These are phyloP conservation scores for Fomes fomentarius DNA, from an alignment of 1,284 basidiomycete genomes.

Conservation along the genomic window DNA sequence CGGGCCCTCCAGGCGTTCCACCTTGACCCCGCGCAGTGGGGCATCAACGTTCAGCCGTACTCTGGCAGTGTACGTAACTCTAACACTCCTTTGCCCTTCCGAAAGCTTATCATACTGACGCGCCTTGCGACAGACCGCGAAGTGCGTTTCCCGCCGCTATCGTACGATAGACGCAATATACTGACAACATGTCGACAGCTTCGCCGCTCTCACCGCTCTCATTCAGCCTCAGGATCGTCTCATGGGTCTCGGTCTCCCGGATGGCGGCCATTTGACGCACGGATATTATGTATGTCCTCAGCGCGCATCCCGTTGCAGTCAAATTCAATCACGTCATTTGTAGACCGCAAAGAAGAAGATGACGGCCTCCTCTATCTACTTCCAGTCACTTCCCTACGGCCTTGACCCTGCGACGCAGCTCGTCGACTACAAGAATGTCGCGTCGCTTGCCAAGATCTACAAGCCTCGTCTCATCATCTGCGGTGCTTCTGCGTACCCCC, in stretches of 20 bases:
- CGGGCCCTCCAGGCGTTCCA: slow-evolving; percentile 97
- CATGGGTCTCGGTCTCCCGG: slow-evolving; percentile 99
- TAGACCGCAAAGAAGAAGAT: slow-evolving; percentile 99
- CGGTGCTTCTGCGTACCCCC: slow-evolving; percentile 97
- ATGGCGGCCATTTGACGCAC: slow-evolving; percentile 98
- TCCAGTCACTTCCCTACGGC: slow-evolving; percentile 97
- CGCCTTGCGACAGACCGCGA: slow-evolving; percentile 66
- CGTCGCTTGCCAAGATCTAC: slow-evolving; percentile 92
- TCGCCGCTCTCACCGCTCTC: slow-evolving; percentile 95
- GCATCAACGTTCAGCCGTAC: slow-evolving; percentile 99
- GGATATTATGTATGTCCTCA: slow-evolving; percentile 83
- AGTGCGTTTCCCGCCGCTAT: slow-evolving; percentile 49
- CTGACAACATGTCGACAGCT: slow-evolving; percentile 54
- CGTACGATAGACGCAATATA: background rate
- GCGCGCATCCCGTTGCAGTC: slow-evolving; percentile 12
- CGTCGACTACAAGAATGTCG: slow-evolving; percentile 88
- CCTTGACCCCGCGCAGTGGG: slow-evolving; percentile 93
- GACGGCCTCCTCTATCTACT: slow-evolving; percentile 99
- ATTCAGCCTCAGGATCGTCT: slow-evolving; percentile 98
- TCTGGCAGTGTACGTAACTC: slow-evolving; percentile 68
- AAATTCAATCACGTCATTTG: slow-evolving; percentile 36
- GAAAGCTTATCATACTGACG: background rate
- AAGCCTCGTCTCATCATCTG: slow-evolving; percentile 97
- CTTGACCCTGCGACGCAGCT: slow-evolving; percentile 86
- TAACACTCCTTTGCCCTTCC: slow-evolving; percentile 4